Base-by-base conservation (phyloP, 2,329 filamentous ascomycete genomes). In the Remersonia thermophila region DNA sequence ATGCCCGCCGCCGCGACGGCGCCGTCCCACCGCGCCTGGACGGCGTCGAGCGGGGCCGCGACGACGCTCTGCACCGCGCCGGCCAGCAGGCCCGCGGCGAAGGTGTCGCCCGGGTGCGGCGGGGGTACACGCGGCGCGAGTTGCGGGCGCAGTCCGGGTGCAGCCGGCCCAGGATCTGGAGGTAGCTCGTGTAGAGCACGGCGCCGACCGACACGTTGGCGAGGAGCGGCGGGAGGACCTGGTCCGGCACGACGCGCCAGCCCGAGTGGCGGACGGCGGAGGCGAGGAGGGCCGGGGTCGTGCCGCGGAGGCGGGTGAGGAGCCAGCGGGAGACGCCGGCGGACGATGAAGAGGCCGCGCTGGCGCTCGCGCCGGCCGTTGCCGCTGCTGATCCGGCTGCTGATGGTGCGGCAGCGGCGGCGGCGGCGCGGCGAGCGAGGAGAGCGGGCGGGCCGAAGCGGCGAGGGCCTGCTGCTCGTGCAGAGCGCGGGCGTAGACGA, bases 141-240 rank as follows among this genome's bases (percentile, higher is more conserved):
- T 65, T 64, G 35, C 59, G 58, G 33, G 52, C 58, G 40, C 77
- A 79, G 27, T 79, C 77, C 42, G 77, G 71, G 47, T 86, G 78
- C 3, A 85, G 63, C 2, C 53, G 57, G 12, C 71, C 77, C 2
- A 87, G 66, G 27, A 77, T 73, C 42, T 83, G 77, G 13, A 86
- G 67, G 50, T 87, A 87, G 46, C 71, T 74, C 1, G 80, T 83
- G 56, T 86, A 87, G 12, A 86, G 60, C 3, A 86, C 71, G 1
- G 80, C 80, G 3, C 80, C 80, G 33, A 86, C 78, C 27, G 71
- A 73, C 1, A 83, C 71, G 47, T 86, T 87, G 25, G 81, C 82
- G 13, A 84, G 60, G 29, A 86, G 62, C 11, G 82, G 82, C 29
- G 82, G 81, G 14, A 86, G 58, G n/a, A 86, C 73, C 59, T 85